phyloP scores from a whole-genome alignment of 2,329 filamentous ascomycete species.

The Claviceps quebecensis region DNA sequence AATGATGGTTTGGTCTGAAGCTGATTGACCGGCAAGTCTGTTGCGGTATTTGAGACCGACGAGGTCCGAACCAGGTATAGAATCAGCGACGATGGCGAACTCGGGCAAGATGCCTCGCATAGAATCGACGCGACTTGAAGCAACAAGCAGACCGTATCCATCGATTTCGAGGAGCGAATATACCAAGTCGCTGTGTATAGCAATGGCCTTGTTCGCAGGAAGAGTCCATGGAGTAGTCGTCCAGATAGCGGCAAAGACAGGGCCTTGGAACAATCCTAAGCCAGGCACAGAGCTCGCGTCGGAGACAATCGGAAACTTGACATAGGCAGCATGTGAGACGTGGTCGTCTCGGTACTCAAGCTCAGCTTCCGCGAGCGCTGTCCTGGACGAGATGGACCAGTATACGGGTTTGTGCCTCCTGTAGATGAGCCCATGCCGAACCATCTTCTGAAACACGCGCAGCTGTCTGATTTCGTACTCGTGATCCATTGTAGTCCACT shows the following conservation, averaged over 20 bases:
- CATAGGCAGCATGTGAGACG: conserved; percentile 57
- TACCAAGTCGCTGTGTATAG: conserved; percentile 57
- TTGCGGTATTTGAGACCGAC: conserved; percentile 55
- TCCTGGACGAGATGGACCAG: conserved; percentile 69
- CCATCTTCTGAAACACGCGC: conserved; percentile 61
- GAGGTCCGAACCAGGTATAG: conserved; percentile 52
- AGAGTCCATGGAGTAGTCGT: conserved; percentile 97
- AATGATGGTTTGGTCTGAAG: conserved; percentile 53
- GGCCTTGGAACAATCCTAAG: conserved; percentile 26
- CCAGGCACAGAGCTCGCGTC: conserved; percentile 18
- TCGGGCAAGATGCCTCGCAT: conserved; percentile 36
- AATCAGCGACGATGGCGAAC: conserved; percentile 37
- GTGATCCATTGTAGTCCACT: conserved; percentile 68
- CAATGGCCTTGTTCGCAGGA: conserved; percentile 82
- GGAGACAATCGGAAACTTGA: conserved; percentile 58
- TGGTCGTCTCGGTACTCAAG: conserved; percentile 71
- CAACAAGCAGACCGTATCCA: conserved; percentile 53
- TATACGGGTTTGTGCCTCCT: conserved; percentile 71
- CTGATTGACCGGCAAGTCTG: conserved; percentile 45
- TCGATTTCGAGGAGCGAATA: conserved; percentile 54
- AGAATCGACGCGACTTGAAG: conserved; percentile 52
- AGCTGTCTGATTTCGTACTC: conserved; percentile 64
- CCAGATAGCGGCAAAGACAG: conserved; percentile 80
- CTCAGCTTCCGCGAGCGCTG: conserved; percentile 72
- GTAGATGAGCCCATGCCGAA: conserved; percentile 59